These are phyloP conservation scores for Lasiodiplodia gonubiensis DNA, from an alignment of 2,329 filamentous ascomycete genomes.

Conservation along the genomic window DNA sequence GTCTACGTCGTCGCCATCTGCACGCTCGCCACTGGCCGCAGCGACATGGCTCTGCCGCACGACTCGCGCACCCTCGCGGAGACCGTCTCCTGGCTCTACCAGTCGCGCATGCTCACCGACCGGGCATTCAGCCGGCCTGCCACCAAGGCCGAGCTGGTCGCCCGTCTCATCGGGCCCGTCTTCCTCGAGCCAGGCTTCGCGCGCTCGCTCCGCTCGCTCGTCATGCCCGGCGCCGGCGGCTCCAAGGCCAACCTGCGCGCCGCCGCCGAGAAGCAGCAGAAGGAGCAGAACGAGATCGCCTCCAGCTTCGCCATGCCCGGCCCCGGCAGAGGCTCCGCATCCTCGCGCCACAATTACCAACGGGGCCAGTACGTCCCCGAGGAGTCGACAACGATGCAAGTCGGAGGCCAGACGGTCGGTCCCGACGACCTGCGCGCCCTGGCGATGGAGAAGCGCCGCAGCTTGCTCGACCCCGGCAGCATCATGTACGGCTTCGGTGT, in stretches of 20 bases:
- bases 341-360: not conserved
- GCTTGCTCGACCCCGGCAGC: slow-evolving; percentile 39
- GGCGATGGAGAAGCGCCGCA: slow-evolving; percentile 35
- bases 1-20: slow-evolving; percentile 71
- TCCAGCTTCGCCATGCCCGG: slow-evolving; percentile 13
- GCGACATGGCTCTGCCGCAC: slow-evolving; percentile 72
- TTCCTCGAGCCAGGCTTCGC: slow-evolving; percentile 52
- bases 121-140: slow-evolving; percentile 72
- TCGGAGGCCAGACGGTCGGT: not conserved
- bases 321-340: not conserved
- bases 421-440: not conserved
- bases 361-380: slow-evolving; percentile 7
- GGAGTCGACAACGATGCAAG: not conserved
- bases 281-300: slow-evolving; percentile 13
- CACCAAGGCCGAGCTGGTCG: slow-evolving; percentile 71
- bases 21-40: slow-evolving; percentile 62
- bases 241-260: slow-evolving; percentile 26
- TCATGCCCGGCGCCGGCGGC: slow-evolving; percentile 37
- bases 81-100: slow-evolving; percentile 76
- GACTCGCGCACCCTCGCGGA: slow-evolving; percentile 74
- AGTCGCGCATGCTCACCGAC: slow-evolving; percentile 73
- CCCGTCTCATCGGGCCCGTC: slow-evolving; percentile 66
- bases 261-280: slow-evolving; percentile 14
- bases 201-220: slow-evolving; percentile 38
- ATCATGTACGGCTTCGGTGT: slow-evolving; percentile 62